Conservation (phyloP, 2,329 filamentous ascomycete genomes). For the Plenodomus lindquistii region DNA sequence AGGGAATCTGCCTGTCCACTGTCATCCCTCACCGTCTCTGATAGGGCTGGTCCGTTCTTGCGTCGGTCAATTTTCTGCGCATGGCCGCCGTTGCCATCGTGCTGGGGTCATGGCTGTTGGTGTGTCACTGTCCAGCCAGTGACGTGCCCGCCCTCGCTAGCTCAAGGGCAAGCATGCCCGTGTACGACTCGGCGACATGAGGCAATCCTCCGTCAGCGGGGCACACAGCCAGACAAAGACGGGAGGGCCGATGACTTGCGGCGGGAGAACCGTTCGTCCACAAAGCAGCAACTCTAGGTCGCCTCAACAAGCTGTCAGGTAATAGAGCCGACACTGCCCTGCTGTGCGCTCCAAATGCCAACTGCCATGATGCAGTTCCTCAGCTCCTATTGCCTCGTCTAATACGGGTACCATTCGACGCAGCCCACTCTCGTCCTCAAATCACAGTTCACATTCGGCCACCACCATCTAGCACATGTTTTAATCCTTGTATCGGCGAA, state of each 20-base stretch:
- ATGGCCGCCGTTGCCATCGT: constrained; percentile 13
- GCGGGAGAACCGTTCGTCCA: constrained; percentile 17
- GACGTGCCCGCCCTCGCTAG: constrained; percentile 28
- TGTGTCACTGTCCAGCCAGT: constrained; percentile 5
- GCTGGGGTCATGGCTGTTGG: constrained; percentile 3
- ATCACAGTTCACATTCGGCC: constrained; percentile 33
- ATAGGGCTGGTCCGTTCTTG: constrained; percentile 41
- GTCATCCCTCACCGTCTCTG: constrained; percentile 26
- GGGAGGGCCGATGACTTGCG: constrained; percentile 23
- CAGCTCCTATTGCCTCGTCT: constrained; percentile 28
- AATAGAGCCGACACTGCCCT: constrained; percentile 29
- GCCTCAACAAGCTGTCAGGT: constrained; percentile 7
- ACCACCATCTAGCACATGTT: constrained; percentile 29
- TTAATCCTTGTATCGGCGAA: constrained; percentile 30
- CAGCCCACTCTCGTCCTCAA: constrained; percentile 28
- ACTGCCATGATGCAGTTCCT: constrained; percentile 13
- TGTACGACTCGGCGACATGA: constrained; percentile 37
- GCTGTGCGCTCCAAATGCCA: constrained; percentile 7
- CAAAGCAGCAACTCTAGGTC: constrained; percentile 5
- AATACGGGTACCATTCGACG: constrained; percentile 22
- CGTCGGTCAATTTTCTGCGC: constrained; percentile 29
- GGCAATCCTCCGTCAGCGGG: constrained; percentile 34
- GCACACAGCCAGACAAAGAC: constrained; percentile 15
- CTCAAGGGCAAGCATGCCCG: constrained; percentile 13
- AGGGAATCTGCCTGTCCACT: constrained; percentile 1